phyloP scores from a whole-genome alignment of 2,329 filamentous ascomycete genomes.

The Trichocomaceae sp. region DNA sequence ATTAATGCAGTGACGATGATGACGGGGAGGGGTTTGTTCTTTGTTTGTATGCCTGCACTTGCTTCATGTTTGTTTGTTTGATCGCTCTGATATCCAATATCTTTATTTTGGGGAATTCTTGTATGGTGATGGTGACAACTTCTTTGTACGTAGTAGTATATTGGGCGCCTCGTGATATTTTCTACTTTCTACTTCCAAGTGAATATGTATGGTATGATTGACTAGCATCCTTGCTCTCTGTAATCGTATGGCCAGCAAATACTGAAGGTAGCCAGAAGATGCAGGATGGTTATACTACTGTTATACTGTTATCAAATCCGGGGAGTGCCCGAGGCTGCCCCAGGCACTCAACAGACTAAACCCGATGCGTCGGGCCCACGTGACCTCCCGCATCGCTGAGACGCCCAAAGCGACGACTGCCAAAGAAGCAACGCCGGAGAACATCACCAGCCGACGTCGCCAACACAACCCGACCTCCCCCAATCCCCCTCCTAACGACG shows the following conservation, averaged over 20 bases:
- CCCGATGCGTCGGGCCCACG: constrained; percentile 7
- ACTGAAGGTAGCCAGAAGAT: too few species aligned
- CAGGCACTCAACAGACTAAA: constrained; percentile 11
- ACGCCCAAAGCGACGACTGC: too few species aligned
- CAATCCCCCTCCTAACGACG: background rate
- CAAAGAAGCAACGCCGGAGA: constrained; percentile 8
- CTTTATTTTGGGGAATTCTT: constrained; percentile 4
- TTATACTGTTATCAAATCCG: background rate
- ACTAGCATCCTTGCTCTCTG: background rate
- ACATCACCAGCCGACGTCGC: constrained; percentile 13
- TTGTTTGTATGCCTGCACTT: constrained; percentile 19
- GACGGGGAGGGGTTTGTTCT: constrained; percentile 11
- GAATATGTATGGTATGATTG: background rate
- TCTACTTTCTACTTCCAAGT: background rate
- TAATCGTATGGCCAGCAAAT: too few species aligned
- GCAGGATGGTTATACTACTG: too few species aligned
- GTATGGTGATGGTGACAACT: background rate
- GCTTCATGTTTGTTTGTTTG: constrained; percentile 6
- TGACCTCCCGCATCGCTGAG: constrained; percentile 14
- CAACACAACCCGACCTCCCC: background rate
- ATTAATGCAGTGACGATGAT: constrained; percentile 29
- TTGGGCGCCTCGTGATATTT: too few species aligned
- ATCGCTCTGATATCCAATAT: background rate
- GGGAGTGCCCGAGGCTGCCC: constrained; percentile 3
- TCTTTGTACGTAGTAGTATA: constrained; percentile 1